Base-by-base conservation (phyloP, 352 stramenopile species). In the Albugo candida region DNA sequence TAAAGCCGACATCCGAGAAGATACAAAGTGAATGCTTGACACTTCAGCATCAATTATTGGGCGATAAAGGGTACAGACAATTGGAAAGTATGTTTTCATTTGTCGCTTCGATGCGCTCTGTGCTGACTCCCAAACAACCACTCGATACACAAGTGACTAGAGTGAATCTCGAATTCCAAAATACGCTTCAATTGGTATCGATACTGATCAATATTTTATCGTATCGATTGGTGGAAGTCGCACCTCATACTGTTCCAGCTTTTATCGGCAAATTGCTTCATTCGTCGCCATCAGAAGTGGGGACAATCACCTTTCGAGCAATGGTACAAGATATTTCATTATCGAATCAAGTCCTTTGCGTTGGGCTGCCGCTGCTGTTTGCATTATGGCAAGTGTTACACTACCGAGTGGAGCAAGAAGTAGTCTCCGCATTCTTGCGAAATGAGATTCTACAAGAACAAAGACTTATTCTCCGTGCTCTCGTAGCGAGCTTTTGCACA, bases 21-120 rank as follows among this genome's bases (percentile, higher is more conserved):
- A 46, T 39, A n/a, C 50, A 51, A n/a, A 62, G 49, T 14, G 36
- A 51, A 13, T 53, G 56, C 24, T 51, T 49, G 31, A 45, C 58
- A 12, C 63, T 89, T 37, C 74, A 85, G 52, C 64, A 58, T 1
- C 71, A 83, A 41, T 52, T 89, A 20, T 58, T 89, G 24, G 76
- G 76, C 2, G 70, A 89, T 58, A 89, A 89, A 45, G 76, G 77
- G n/a, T 89, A 85, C 70, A 83, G 80, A 54, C 74, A 86, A 47
- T 64, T 89, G 5, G 64, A 85, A 57, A 83, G 83, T 46, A 89
- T 89, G 73, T 86, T 89, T 43, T 55, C 70, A 55, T 84, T 88
- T 43, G 45, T 88, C 51, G 59, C 72, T 21, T 81, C 71, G n/a
- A 80, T 88, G 70, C 69, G 70, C 14, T 74, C 70, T 13, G 80